Percentiles rank a stretch among this genome's conserved stretches.
Conservation (phyloP, 768 basidiomycete genomes). For the Amanita muscaria region DNA sequence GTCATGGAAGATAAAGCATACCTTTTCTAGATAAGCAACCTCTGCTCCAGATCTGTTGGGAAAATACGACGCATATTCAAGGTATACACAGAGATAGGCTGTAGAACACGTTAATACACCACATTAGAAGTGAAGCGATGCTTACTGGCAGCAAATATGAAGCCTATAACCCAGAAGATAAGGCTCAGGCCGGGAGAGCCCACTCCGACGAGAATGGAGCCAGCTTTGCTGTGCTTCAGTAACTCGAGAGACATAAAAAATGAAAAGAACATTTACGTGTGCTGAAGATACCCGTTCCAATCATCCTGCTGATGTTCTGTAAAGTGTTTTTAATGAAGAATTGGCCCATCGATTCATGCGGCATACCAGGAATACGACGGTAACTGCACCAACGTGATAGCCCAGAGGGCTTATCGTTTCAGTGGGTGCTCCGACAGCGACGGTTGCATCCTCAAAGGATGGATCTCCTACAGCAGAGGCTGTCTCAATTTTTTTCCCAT, state of each 20-base stretch:
- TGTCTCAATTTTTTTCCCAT: not conserved
- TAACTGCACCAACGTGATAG: slow-evolving; percentile 25
- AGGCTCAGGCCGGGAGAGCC: slow-evolving; percentile 31
- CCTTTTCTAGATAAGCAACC: slow-evolving; percentile 39
- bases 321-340: not conserved
- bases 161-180: slow-evolving; percentile 34
- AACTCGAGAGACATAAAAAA: not conserved
- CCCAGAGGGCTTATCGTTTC: slow-evolving; percentile 27
- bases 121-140: not conserved
- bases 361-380: slow-evolving; percentile 19
- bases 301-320: slow-evolving; percentile 29
- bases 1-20: no score
- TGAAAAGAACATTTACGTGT: slow-evolving; percentile 18
- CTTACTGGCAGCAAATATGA: slow-evolving; percentile 26
- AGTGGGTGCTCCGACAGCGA: slow-evolving; percentile 21
- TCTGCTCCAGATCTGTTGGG: slow-evolving; percentile 42
- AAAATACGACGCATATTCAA: slow-evolving; percentile 39
- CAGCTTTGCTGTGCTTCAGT: slow-evolving; percentile 17
- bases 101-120: not conserved
- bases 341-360: not conserved
- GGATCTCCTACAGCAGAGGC: slow-evolving; percentile 13
- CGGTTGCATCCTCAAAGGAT: slow-evolving; percentile 21
- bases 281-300: slow-evolving; percentile 30
- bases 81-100: slow-evolving; percentile 30
- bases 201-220: slow-evolving; percentile 27